Evolutionary conservation across 768 basidiomycete genomes (phyloP), one percentile per base, ranked within the genome.

Genomic region (Mycena metata): DNA sequence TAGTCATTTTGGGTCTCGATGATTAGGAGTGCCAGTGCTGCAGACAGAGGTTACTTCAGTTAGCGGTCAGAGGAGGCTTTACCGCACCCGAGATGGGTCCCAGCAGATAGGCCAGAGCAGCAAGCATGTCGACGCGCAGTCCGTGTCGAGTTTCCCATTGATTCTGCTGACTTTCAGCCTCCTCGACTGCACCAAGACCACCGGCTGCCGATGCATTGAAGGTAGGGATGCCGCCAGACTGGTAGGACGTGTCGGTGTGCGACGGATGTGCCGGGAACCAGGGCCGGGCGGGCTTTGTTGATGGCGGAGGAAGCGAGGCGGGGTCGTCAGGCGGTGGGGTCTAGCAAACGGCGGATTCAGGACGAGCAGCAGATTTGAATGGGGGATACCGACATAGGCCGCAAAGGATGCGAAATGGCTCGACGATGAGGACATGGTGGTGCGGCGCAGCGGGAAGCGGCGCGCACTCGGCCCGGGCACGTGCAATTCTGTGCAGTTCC

Each of bases 1-100:
- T 88, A 91, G 77, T 93, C 90, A 72, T 91, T 91, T 67, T 87
- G 86, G 12, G 89, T 94, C 79, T 94, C 92, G n/a, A 89, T 69
- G n/a, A 92, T 84, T 12, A 94, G 83, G 36, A 93, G 77, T 1
- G 83, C 30, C 35, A 94, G 78, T 3, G 93, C 93, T 92, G 63
- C 30, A 66, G 17, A 41, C n/a, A 35, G 11, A 16, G 49, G 30
- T 60, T 63, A 64, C 33, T 17, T n/a, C 35, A 1, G 13, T 45
- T 11, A 23, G 51, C 24, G 52, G 59, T 13, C 30, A 42, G 66
- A 21, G 62, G 26, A 56, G 45, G 43, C 5, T 39, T 47, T 19
- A n/a, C 46, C 88, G 62, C 71, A 94, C 93, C 93, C 60, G 91
- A 89, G 23, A 93, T 74, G 0, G 91, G 93, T 9, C 93, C 93